Evolutionary conservation across 2,329 filamentous ascomycete species (phyloP), one percentile per base, ranked within the genome.

Genomic region (Penicillium sp.): DNA sequence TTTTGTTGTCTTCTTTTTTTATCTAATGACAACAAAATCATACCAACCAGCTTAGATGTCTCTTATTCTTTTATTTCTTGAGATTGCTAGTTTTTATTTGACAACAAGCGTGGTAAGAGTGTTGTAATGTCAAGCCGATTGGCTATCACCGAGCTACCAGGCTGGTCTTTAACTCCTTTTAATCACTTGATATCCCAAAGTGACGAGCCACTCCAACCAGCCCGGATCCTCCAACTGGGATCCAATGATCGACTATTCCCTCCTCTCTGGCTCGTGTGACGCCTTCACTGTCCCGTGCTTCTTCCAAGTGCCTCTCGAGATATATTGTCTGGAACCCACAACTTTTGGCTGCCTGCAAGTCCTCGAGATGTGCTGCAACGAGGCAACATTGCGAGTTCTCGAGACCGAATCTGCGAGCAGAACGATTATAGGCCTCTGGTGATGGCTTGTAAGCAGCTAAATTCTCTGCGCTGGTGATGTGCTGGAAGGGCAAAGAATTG

Each of bases 371-470:
- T 27, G 87, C 83, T 13, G 88, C 87, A 19, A 91, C 84, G 80
- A 91, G 83, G 30, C 82, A 85, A 45, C 88, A 83, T 62, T 89
- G 75, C 6, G 67, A 66, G 0, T 81, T 78, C 53, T 75, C 57
- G 29, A 83, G 54, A 0, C 77, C 79, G 46, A 90, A 69, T 59
- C 73, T 75, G 51, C 74, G 68, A 3, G 75, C 84, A 1, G 84
- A 86, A 10, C 86, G 86, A 6, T 80, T 74, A 63, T 91, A 91
- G 1, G 82, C 82, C 42, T 68, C 74, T 18, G 80, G 78, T 53
- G 80, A 76, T 1, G 87, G 87, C 73, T 91, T 91, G 67, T 90
- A 91, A 0, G 80, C 81, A 47, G 75, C 72, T 62, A 89, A 89
- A 57, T 83, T 79, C 66, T 86, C 86, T 0, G 82, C 80, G 11